phyloP scores from a whole-genome alignment of 2,329 filamentous ascomycete species.

The Tolypocladium sp. region DNA sequence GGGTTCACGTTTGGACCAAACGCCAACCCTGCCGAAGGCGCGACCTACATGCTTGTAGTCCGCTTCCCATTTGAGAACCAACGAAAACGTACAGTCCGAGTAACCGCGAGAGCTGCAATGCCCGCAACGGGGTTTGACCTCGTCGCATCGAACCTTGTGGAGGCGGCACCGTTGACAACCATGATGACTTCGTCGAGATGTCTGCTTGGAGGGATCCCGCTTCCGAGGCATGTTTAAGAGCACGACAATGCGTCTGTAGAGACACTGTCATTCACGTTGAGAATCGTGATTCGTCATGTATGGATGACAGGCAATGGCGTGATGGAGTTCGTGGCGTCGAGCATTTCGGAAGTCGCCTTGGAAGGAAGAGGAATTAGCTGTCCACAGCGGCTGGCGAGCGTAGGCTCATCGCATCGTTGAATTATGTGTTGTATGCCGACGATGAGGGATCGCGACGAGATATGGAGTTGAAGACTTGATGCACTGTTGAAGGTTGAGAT shows the following conservation, averaged over 20 bases:
- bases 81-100: slow-evolving; percentile 5
- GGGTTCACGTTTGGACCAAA: slow-evolving; percentile 14
- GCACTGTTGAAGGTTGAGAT: not conserved
- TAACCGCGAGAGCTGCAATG: slow-evolving; percentile 10
- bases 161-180: slow-evolving; percentile 13
- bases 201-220: slow-evolving; percentile 3
- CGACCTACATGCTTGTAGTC: slow-evolving; percentile 15
- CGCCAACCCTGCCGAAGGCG: slow-evolving; percentile 19
- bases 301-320: not conserved
- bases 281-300: not conserved
- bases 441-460: not conserved
- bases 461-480: not conserved
- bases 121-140: slow-evolving; percentile 10
- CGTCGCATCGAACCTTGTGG: slow-evolving; percentile 13
- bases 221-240: slow-evolving; percentile 1
- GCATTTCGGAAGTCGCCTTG: not conserved
- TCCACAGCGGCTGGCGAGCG: not conserved
- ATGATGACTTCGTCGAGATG: slow-evolving; percentile 10
- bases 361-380: not conserved
- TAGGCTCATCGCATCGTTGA: not conserved
- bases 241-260: not conserved
- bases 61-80: slow-evolving; percentile 15
- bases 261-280: not conserved
- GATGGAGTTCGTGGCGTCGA: not conserved
- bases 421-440: not conserved